Percentiles rank a stretch among this genome's conserved stretches.
phyloP scores from a whole-genome alignment of 345 rosid genomes.

The Angophora floribunda region DNA sequence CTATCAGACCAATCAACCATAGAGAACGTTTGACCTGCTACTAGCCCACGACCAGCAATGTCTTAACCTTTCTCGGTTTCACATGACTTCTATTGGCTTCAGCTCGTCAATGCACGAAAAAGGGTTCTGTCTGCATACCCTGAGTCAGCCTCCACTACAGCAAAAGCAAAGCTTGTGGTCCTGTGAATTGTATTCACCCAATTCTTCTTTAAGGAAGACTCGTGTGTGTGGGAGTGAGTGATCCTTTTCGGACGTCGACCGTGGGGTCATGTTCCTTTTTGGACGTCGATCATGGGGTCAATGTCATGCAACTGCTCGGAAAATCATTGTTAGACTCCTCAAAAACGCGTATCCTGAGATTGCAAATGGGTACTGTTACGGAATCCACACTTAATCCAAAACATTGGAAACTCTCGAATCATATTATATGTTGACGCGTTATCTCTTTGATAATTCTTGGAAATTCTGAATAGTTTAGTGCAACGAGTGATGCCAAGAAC shows the following conservation, averaged over 20 bases:
- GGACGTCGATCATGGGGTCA: neutral
- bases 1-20: neutral
- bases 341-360: neutral
- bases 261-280: neutral
- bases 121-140: neutral
- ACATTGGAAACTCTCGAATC: neutral
- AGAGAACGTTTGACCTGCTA: neutral
- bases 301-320: neutral
- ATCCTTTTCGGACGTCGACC: neutral
- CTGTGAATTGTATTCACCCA: neutral
- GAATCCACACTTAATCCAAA: neutral
- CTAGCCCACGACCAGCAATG: neutral
- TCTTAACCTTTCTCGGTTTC: neutral
- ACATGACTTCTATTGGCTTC: neutral
- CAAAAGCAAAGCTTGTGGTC: neutral
- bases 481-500: neutral
- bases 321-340: neutral
- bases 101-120: neutral
- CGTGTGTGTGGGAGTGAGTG: neutral
- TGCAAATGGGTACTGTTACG: neutral
- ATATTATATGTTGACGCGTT: neutral
- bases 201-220: neutral
- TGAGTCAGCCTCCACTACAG: neutral
- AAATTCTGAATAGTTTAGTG: neutral
- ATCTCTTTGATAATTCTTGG: neutral